These are phyloP conservation scores for Teunomyces kruisii DNA, from an alignment of 805 yeast genomes.

Conservation along the genomic window DNA sequence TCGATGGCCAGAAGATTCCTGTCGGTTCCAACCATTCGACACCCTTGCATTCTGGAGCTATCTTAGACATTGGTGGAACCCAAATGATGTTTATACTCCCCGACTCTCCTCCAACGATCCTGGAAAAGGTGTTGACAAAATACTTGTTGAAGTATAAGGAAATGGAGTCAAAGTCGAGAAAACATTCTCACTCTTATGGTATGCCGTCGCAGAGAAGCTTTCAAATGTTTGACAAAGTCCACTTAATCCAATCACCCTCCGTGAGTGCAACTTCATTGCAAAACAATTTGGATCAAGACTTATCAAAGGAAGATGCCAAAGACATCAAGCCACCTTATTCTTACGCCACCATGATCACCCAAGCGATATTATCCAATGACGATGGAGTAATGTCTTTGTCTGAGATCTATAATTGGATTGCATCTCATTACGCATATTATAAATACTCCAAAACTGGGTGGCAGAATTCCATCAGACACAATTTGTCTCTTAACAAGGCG, in stretches of 20 bases:
- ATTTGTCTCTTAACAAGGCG: constrained; percentile 90
- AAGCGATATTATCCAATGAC: constrained; percentile 84
- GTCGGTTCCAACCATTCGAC: constrained; percentile 51
- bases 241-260: constrained; percentile 37
- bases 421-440: constrained; percentile 85
- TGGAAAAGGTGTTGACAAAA: constrained; percentile 44
- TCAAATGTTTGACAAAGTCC: constrained; percentile 53
- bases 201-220: constrained; percentile 36
- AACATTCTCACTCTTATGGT: constrained; percentile 7
- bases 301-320: constrained; percentile 86
- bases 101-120: constrained; percentile 73
- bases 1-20: constrained; percentile 66
- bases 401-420: constrained; percentile 90
- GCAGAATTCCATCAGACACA: constrained; percentile 98
- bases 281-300: constrained; percentile 54
- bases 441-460: constrained; percentile 92
- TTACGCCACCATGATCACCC: constrained; percentile 98
- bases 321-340: constrained; percentile 96
- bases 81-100: constrained; percentile 99
- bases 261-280: constrained; percentile 44
- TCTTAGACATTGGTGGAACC: constrained; percentile 92
- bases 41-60: constrained; percentile 79
- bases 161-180: constrained; percentile 20
- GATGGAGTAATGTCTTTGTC: constrained; percentile 88
- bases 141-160: constrained; percentile 35